Evolutionary conservation across 2,329 filamentous ascomycete genomes (phyloP), one percentile per base, ranked within the genome.

Genomic region (Apiospora koreana): DNA sequence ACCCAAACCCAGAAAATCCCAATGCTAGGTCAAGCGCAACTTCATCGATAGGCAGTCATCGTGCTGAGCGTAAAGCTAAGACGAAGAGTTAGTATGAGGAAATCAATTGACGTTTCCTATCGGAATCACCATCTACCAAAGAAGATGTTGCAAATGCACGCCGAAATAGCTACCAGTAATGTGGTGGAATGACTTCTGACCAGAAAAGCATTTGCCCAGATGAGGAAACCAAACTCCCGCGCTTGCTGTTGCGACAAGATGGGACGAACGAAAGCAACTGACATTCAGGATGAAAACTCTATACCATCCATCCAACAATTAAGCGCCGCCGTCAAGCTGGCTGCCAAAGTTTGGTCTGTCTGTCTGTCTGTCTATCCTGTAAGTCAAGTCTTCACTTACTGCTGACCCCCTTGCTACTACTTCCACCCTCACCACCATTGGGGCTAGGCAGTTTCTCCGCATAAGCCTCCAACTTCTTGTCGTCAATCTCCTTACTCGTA

Each of bases 401-500:
- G 14, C 14, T 41, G 8, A 2, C 18, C 23, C 38, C 64, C 38
- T 66, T 28, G 25, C 28, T n/a, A 18, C 35, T 41, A 1, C 35
- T 50, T n/a, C n/a, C 12, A 23, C 28, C 66, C 12, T 54, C 45
- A 18, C 66, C 35, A 9, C 77, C 76, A 21, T 77, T 73, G 9
- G 76, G 77, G 0, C 73, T 75, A 3, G 77, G 77, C 3, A 79
- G 71, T 64, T 78, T 79, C 46, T 78, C 72, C 16, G 71, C 73
- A 66, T 79, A 79, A 7, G 75, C 75, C 38, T 73, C 73, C 3
- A 78, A 72, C 38, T 75, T 71, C 58, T 75, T 72, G 16, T 73
- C 68, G 3, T 73, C 68, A 31, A 46, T 70, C 48, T 70, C 68
- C n/a, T 70, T 23, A n/a, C 69, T 72, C n/a, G 43, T 65, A 21